These are phyloP conservation scores for Clathrus columnatus DNA, from an alignment of 768 basidiomycete genomes.

Conservation along the genomic window DNA sequence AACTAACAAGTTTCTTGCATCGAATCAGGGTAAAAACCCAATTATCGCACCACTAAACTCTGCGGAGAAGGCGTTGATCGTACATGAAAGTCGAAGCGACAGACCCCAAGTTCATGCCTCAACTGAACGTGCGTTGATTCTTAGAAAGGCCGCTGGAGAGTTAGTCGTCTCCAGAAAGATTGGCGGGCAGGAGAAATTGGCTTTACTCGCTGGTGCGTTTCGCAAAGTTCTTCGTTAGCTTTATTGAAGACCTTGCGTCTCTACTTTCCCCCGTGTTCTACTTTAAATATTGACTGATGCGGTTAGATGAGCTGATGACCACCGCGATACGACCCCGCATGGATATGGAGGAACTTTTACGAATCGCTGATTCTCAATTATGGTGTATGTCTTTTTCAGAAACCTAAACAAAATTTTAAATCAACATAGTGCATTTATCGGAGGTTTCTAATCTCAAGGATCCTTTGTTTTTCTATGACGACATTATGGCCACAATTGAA, in stretches of 20 bases:
- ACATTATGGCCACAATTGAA: conserved; percentile 48
- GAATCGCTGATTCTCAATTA: conserved; percentile 66
- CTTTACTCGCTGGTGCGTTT: conserved; percentile 60
- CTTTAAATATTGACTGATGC: conserved; percentile 59
- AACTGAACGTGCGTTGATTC: conserved; percentile 62
- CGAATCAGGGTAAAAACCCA: neutral
- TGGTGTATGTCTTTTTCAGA: conserved; percentile 35
- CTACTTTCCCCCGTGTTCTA: conserved; percentile 3
- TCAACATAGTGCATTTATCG: conserved; percentile 37
- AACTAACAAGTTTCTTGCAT: neutral
- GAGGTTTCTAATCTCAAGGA: conserved; percentile 63
- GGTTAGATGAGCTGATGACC: conserved; percentile 31
- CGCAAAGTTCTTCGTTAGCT: conserved; percentile 9
- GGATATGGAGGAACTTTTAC: conserved; percentile 50
- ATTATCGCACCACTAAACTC: neutral
- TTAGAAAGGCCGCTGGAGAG: conserved; percentile 74
- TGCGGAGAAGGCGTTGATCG: neutral
- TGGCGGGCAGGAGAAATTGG: conserved; percentile 71
- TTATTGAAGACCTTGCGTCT: neutral
- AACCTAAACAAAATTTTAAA: conserved; percentile 2
- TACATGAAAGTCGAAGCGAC: neutral
- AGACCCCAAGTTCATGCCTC: conserved; percentile 1
- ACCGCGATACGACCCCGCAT: conserved; percentile 55
- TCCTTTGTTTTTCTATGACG: conserved; percentile 47
- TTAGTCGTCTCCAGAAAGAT: conserved; percentile 48